Evolutionary conservation across 805 yeast species (phyloP).

Genomic region (Candida taoyuanica): DNA sequence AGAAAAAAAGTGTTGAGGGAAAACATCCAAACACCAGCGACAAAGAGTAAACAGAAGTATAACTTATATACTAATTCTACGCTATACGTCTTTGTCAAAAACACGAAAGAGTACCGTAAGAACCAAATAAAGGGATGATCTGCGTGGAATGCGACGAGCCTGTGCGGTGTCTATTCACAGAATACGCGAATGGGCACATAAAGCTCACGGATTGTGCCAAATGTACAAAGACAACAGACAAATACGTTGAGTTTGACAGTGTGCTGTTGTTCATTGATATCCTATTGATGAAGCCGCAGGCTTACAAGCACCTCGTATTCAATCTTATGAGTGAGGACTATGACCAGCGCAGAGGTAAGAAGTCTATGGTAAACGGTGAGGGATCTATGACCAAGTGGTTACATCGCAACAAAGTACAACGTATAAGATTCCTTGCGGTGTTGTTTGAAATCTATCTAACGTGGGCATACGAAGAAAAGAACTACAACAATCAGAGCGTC

Average conservation of each 20-base stretch:
- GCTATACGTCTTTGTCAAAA: neutral
- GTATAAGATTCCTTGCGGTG: constrained; percentile 57
- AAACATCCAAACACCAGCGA: neutral
- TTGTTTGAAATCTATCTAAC: constrained; percentile 85
- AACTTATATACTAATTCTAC: no score
- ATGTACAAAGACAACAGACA: constrained; percentile 78
- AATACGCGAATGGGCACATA: constrained; percentile 73
- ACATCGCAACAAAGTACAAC: constrained; percentile 22
- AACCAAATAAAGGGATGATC: no score
- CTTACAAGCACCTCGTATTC: constrained; percentile 80
- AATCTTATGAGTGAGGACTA: constrained; percentile 42
- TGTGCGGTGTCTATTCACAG: constrained; percentile 60
- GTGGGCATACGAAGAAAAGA: constrained; percentile 88
- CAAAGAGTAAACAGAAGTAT: no score
- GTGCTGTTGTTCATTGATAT: constrained; percentile 82
- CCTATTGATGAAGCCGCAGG: constrained; percentile 79
- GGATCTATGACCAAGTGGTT: neutral
- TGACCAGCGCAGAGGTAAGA: neutral
- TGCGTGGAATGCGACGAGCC: constrained; percentile 83
- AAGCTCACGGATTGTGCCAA: constrained; percentile 68
- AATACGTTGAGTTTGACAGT: constrained; percentile 85
- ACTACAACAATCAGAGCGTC: constrained; percentile 24
- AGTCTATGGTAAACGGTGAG: neutral
- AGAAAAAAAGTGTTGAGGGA: neutral
- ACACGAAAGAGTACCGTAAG: no score